Conservation (phyloP, 805 yeast genomes). For the Ogataea philodendri region DNA sequence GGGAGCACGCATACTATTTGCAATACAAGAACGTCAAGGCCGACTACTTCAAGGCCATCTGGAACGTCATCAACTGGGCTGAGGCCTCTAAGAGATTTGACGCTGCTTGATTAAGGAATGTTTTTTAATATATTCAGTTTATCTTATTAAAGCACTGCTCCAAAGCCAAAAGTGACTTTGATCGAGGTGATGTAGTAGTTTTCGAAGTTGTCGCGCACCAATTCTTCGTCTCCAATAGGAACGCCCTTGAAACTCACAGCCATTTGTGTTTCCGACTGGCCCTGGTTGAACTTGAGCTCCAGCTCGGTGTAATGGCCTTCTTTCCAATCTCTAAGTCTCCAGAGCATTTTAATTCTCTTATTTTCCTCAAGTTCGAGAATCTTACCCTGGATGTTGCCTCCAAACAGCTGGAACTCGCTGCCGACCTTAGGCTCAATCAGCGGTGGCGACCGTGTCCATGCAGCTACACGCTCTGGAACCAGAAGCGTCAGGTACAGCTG, state of each 20-base stretch:
- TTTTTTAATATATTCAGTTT: slow-evolving; percentile 6
- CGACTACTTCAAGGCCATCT: slow-evolving; percentile 89
- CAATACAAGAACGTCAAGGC: slow-evolving; percentile 90
- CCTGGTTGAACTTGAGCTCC: slow-evolving; percentile 66
- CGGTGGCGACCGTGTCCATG: slow-evolving; percentile 83
- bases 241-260: slow-evolving; percentile 80
- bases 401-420: slow-evolving; percentile 68
- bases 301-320: slow-evolving; percentile 75
- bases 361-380: slow-evolving; percentile 57
- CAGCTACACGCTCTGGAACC: slow-evolving; percentile 75
- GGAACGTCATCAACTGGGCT: slow-evolving; percentile 94
- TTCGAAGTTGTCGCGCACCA: slow-evolving; percentile 80
- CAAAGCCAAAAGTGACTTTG: slow-evolving; percentile 91
- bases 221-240: slow-evolving; percentile 93
- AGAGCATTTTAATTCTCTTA: slow-evolving; percentile 62
- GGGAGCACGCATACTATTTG: slow-evolving; percentile 96
- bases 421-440: slow-evolving; percentile 58
- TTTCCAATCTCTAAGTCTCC: slow-evolving; percentile 93
- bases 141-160: slow-evolving; percentile 65
- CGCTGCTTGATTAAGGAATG: slow-evolving; percentile 32
- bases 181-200: slow-evolving; percentile 87
- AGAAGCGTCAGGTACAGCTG: slow-evolving; percentile 77
- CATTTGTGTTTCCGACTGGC: slow-evolving; percentile 79
- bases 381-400: slow-evolving; percentile 81
- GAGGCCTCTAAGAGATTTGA: slow-evolving; percentile 81